These are phyloP conservation scores for Neonectria faginata DNA, from an alignment of 2,329 filamentous ascomycete genomes.

Conservation along the genomic window DNA sequence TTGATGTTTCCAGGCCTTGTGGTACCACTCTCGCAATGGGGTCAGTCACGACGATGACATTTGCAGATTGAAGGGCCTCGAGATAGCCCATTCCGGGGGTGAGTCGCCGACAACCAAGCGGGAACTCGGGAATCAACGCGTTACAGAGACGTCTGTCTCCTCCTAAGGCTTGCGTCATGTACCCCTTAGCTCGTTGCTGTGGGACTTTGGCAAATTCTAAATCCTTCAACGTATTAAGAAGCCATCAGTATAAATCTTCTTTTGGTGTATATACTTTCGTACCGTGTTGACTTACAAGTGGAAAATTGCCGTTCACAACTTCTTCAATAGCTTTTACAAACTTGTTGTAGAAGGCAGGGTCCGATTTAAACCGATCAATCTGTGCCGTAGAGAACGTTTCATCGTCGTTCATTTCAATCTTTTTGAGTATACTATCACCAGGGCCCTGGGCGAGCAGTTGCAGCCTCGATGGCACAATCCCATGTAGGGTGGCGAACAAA, in stretches of 20 bases:
- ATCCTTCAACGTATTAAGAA: conserved; percentile 8
- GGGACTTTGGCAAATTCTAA: conserved; percentile 14
- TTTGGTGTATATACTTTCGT: too few species aligned
- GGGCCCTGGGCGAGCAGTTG: conserved; percentile 7
- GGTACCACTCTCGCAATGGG: conserved; percentile 6
- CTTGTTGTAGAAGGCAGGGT: conserved; percentile 11
- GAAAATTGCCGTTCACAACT: conserved; percentile 25
- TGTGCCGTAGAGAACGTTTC: conserved; percentile 11
- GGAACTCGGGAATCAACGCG: conserved; percentile 23
- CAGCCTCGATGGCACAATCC: conserved; percentile 20
- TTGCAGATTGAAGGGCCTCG: conserved; percentile 8
- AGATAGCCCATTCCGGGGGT: conserved; percentile 27
- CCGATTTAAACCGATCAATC: conserved; percentile 17
- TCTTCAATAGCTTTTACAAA: conserved; percentile 24
- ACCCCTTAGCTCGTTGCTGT: conserved; percentile 16
- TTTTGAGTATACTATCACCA: conserved; percentile 8
- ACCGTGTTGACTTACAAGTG: conserved; percentile 7
- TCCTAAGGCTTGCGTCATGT: conserved; percentile 22
- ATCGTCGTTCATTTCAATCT: conserved; percentile 13
- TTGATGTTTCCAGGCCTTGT: conserved; percentile 6
- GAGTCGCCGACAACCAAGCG: conserved; percentile 24
- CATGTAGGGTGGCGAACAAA: conserved; percentile 23
- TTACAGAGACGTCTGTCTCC: conserved; percentile 22
- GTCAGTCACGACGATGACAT: conserved; percentile 18
- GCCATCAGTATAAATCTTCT: too few species aligned